phyloP scores from a whole-genome alignment of 805 yeast genomes.

The Schwanniomyces pseudopolymorphus region DNA sequence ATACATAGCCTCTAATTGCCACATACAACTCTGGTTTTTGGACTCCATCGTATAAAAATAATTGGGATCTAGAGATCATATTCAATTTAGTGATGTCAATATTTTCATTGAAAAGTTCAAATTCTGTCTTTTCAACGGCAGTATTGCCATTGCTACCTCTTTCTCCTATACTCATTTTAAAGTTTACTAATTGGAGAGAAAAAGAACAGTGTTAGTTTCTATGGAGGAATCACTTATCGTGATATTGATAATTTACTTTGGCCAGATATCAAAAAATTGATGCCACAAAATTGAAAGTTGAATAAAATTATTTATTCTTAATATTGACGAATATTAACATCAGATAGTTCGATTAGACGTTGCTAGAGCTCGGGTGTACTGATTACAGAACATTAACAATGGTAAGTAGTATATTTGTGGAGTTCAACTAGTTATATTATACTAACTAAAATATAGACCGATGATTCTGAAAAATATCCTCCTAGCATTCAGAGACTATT shows the following conservation, averaged over 20 bases:
- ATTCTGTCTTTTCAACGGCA: slow-evolving; percentile 14
- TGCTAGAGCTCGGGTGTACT: not conserved
- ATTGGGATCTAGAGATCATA: slow-evolving; percentile 31
- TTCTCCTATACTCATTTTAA: not conserved
- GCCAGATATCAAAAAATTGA: not conserved
- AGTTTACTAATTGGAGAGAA: not conserved
- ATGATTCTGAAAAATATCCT: slow-evolving; percentile 32
- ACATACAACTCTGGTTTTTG: slow-evolving; percentile 52
- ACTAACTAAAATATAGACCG: slow-evolving; percentile 10
- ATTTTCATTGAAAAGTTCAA: slow-evolving; percentile 27
- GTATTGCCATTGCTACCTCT: not conserved
- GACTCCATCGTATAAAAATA: slow-evolving; percentile 32
- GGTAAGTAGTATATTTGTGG: not conserved
- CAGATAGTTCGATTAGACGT: not conserved
- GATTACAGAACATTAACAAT: not conserved
- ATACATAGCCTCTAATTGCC: slow-evolving; percentile 72
- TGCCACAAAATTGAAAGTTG: slow-evolving; percentile 1
- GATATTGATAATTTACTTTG: not conserved
- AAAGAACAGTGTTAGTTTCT: too few relatives aligned
- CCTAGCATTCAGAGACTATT: slow-evolving; percentile 50
- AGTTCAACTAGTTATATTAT: not conserved
- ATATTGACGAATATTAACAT: not conserved
- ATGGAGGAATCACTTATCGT: not conserved
- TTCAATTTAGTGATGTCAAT: slow-evolving; percentile 32
- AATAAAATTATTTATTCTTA: not conserved